Conservation (phyloP, 495 filamentous ascomycete genomes). For the Margaritispora aquatica region DNA sequence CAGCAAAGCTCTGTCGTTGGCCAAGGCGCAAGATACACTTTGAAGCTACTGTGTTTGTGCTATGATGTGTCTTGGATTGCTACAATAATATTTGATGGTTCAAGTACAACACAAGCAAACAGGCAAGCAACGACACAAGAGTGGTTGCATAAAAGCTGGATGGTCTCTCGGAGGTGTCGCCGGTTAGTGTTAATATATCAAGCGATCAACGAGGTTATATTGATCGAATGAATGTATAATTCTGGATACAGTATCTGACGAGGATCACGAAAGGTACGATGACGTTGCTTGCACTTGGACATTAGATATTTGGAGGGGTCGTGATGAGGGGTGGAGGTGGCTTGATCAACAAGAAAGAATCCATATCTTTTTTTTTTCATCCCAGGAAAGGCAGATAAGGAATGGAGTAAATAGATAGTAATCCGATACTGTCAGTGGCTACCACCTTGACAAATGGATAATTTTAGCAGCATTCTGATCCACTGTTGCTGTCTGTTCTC, state of each 20-base stretch:
- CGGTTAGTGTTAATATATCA: neutral
- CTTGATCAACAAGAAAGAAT: neutral
- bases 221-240: too few relatives aligned
- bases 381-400: too few relatives aligned
- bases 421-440: neutral
- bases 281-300: neutral
- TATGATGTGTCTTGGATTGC: too few relatives aligned
- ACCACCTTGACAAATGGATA: neutral
- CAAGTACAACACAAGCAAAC: too few relatives aligned
- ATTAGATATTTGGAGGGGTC: neutral
- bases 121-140: too few relatives aligned
- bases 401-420: too few relatives aligned
- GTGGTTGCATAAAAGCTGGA: too few relatives aligned
- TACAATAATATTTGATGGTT: too few relatives aligned
- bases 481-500: neutral
- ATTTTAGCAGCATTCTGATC: neutral
- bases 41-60: neutral
- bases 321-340: neutral
- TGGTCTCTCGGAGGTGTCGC: neutral
- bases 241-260: too few relatives aligned
- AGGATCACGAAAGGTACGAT: neutral
- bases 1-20: neutral
- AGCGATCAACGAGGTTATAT: too few relatives aligned
- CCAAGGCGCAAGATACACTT: neutral
- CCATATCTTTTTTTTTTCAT: too few relatives aligned